Base-by-base conservation (phyloP, 2,329 filamentous ascomycete species). In the Xylariomycetidae sp. region DNA sequence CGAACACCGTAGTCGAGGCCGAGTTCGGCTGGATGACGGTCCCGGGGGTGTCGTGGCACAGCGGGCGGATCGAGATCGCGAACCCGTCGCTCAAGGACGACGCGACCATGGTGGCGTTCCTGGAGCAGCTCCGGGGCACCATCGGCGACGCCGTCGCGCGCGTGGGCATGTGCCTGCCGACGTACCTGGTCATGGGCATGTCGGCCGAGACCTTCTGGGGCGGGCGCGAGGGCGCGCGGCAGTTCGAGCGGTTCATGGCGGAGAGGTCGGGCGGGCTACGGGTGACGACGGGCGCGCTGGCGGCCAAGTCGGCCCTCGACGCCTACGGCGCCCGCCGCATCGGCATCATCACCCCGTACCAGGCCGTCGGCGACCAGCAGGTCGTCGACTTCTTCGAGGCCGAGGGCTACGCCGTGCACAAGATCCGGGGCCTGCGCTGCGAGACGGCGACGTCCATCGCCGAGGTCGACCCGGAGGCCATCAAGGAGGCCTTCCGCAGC, bases 161-260 rank as follows among this genome's bases (percentile, higher is more conserved):
- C 19, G 51, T 54, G 11, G 46, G 46, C 40, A 48, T 49, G 14
- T 50, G 48, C 15, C 40, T 49, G 29, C 46, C 50, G 7, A 54
- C 55, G 18, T 57, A 47, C 41, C 42, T 57, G 35, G 54, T 56
- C 17, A 56, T 57, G 54, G 52, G 55, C 14, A 58, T 57, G 53
- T 49, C 42, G 4, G 51, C 51, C 2, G 55, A 56, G 42, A 56
- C 52, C 3, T 56, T 57, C 43, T 56, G 54, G 55, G 54, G 53
- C 12, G 52, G 54, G 8, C 44, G 45, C 27, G 42, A 43, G n/a
- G 53, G 54, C 9, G 53, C 53, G 7, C 38, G 42, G 7, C 44
- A 54, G 30, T 57, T 57, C 31, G 50, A 52, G 14, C 41, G 43
- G 8, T 51, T 53, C 29, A 58, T 58, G 53, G 40, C 36, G 14